A percentile compares a stretch with the other conserved stretches of the same genome.
These are phyloP conservation scores for Suillus paluster DNA, from an alignment of 768 basidiomycete species.

Conservation along the genomic window DNA sequence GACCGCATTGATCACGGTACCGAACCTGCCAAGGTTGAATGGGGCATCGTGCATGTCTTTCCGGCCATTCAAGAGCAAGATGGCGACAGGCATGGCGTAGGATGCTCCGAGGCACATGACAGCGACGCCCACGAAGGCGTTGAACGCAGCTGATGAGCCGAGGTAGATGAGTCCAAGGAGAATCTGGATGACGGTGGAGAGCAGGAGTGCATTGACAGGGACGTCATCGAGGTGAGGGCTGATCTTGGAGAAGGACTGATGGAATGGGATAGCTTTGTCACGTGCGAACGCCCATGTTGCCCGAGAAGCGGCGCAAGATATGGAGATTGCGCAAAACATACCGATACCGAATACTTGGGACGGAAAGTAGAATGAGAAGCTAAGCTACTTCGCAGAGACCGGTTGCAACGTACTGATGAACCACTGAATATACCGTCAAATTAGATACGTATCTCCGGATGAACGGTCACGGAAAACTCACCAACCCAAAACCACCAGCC, in stretches of 20 bases:
- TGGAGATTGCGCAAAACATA: constrained; percentile 69
- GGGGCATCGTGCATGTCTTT: constrained; percentile 52
- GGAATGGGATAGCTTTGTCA: constrained; percentile 66
- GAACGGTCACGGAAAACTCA: constrained; percentile 28
- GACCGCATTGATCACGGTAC: constrained; percentile 49
- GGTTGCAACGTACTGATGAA: constrained; percentile 42
- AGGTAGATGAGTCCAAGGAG: constrained; percentile 67
- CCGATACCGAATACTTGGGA: constrained; percentile 54
- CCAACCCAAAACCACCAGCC: constrained; percentile 66
- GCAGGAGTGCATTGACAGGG: constrained; percentile 63
- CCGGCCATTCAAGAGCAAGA: constrained; percentile 51
- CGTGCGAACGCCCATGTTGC: constrained; percentile 75
- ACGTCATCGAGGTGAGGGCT: constrained; percentile 46
- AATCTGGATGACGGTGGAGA: constrained; percentile 61
- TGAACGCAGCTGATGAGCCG: constrained; percentile 65
- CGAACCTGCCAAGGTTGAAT: constrained; percentile 52
- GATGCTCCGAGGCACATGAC: constrained; percentile 68
- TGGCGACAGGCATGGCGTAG: constrained; percentile 64
- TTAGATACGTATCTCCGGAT: constrained; percentile 1
- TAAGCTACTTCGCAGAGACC: background rate
- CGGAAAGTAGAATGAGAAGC: constrained; percentile 3
- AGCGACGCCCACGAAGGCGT: constrained; percentile 68
- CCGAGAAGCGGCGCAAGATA: constrained; percentile 68
- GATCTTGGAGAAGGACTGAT: constrained; percentile 51
- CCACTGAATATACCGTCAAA: constrained; percentile 36